These are phyloP conservation scores for Craspedostauros australis DNA, from an alignment of 108 stramenopile genomes.

Conservation along the genomic window DNA sequence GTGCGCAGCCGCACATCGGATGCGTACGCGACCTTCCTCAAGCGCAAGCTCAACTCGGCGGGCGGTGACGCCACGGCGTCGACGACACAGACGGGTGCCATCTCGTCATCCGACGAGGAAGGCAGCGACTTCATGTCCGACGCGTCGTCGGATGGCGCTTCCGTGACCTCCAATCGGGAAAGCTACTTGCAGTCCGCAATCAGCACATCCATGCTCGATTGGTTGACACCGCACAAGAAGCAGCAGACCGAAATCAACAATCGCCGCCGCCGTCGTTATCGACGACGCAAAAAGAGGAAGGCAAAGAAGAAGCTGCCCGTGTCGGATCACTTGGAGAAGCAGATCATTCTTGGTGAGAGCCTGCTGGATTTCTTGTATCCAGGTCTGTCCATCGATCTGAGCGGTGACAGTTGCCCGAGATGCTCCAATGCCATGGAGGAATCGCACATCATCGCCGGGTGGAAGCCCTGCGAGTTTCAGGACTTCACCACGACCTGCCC, in stretches of 20 bases:
- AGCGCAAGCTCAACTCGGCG: constrained; percentile 13
- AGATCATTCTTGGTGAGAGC: constrained; percentile 65
- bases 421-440: constrained; percentile 57
- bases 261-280: neutral
- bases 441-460: constrained; percentile 59
- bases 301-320: constrained; percentile 1
- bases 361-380: constrained; percentile 77
- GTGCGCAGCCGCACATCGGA: constrained; percentile 6
- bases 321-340: constrained; percentile 41
- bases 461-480: constrained; percentile 56
- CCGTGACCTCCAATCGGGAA: constrained; percentile 3
- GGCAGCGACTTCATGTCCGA: constrained; percentile 12
- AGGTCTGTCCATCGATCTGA: constrained; percentile 58
- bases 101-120: constrained; percentile 17
- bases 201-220: constrained; percentile 15
- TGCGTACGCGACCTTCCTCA: constrained; percentile 29
- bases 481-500: constrained; percentile 71
- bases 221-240: constrained; percentile 3
- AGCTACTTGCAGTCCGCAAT: neutral
- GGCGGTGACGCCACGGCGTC: constrained; percentile 7
- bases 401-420: constrained; percentile 65
- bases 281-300: constrained; percentile 11
- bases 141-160: constrained; percentile 13
- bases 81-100: neutral
- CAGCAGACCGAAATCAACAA: constrained; percentile 8